Evolutionary conservation across 2,329 filamentous ascomycete species (phyloP), one percentile per base, ranked within the genome.

Genomic region (Akanthomyces uredinophilus): DNA sequence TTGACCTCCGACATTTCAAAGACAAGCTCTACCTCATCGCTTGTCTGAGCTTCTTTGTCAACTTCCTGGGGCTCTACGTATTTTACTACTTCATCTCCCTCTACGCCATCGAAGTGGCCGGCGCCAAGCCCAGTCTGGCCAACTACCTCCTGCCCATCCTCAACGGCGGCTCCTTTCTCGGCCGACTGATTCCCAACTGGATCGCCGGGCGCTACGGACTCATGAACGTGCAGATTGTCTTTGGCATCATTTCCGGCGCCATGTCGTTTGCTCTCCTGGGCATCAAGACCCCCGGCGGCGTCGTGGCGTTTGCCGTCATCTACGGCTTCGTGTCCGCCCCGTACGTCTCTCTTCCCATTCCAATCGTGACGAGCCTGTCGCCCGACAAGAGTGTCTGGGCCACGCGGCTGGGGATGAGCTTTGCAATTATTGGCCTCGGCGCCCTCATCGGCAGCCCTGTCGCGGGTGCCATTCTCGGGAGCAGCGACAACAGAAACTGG

Each of bases 291-390:
- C 29, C 62, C 41, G 63, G 55, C 5, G 65, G 65, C 5, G 44
- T 65, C 46, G n/a, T 67, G 18, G 65, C 27, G 7, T 47, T 62
- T 16, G 56, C 61, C 11, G 22, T 62, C 37, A 22, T 64, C 22
- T 64, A 66, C 54, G 65, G 65, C 6, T 66, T 67, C 39, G 52
- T 66, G n/a, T 67, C 65, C 7, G 65, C 61, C 4, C 58, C 63
- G 13, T 61, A 57, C 47, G 61, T 65, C 14, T 65, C 65, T 13
- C 37, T 67, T 4, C 65, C 64, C 22, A 61, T 61, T 8, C 49
- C 62, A 20, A 63, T 63, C 2, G 63, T 67, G n/a, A 59, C 62
- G 13, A 61, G 55, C 22, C 32, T 66, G 50, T 60, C 62, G 18
- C 55, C 63, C 10, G 62, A 67, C 22, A 32, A 57, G 14, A 52